phyloP scores from a whole-genome alignment of 73 alveolate species.

The Uronychia binucleata region DNA sequence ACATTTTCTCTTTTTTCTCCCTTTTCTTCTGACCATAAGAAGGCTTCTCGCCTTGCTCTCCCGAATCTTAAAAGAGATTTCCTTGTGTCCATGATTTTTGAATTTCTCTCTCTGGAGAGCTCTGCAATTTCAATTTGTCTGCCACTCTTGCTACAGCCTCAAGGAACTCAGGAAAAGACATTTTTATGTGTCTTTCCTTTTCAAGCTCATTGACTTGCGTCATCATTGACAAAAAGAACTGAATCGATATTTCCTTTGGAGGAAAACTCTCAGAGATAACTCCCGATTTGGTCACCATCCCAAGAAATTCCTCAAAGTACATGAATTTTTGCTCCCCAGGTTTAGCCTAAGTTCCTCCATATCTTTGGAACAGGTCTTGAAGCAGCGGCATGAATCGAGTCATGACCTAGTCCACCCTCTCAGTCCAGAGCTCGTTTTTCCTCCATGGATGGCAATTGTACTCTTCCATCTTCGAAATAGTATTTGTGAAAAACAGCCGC shows the following conservation, averaged over 20 bases:
- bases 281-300: slow-evolving; percentile 58
- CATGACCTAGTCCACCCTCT: slow-evolving; percentile 49
- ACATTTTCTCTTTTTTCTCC: too few species aligned
- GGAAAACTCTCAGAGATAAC: slow-evolving; percentile 46
- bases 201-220: slow-evolving; percentile 66
- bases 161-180: slow-evolving; percentile 62
- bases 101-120: neutral
- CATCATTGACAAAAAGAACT: slow-evolving; percentile 64
- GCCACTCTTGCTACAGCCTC: slow-evolving; percentile 77
- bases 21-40: too few species aligned
- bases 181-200: slow-evolving; percentile 47
- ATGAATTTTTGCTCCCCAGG: slow-evolving; percentile 45
- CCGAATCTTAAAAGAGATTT: neutral
- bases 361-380: slow-evolving; percentile 38
- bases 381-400: slow-evolving; percentile 29
- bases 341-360: slow-evolving; percentile 42
- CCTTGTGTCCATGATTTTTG: neutral
- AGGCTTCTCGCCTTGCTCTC: too few species aligned
- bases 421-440: slow-evolving; percentile 45
- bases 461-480: slow-evolving; percentile 17
- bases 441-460: slow-evolving; percentile 60
- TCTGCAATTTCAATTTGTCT: slow-evolving; percentile 16
- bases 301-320: slow-evolving; percentile 61
- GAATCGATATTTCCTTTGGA: slow-evolving; percentile 56
- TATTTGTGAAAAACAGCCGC: slow-evolving; percentile 35